Percentiles rank a stretch among this genome's conserved stretches.
phyloP scores from a whole-genome alignment of 139 green algal species.

The Coelastrella sp. region DNA sequence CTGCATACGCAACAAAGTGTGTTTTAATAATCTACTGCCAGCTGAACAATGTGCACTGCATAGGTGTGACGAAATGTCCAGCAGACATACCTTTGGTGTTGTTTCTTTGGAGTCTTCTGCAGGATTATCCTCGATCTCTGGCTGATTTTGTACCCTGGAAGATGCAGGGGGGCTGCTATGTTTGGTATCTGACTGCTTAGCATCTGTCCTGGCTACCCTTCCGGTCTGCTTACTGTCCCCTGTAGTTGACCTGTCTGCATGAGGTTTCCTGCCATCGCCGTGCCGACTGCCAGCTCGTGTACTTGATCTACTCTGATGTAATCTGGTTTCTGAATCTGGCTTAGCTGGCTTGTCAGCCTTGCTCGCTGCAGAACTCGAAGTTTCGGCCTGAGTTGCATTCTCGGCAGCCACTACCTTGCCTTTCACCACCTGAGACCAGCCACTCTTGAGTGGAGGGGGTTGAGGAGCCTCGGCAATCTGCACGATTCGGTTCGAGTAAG shows the following conservation, averaged over 20 bases:
- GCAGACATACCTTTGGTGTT: neutral
- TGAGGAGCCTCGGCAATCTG: slow-evolving; percentile 8
- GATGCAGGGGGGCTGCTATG: neutral
- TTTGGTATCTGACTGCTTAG: neutral
- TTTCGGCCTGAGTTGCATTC: neutral
- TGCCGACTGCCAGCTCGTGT: neutral
- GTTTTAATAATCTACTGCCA: neutral
- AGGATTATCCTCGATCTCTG: neutral
- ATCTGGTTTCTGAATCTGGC: neutral
- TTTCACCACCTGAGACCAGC: slow-evolving; percentile 45
- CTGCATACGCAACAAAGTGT: neutral
- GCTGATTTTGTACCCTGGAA: neutral
- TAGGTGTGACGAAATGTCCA: no score
- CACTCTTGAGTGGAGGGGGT: slow-evolving; percentile 29
- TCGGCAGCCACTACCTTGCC: slow-evolving; percentile 23
- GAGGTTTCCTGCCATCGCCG: neutral
- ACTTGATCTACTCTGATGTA: neutral
- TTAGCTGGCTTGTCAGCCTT: neutral
- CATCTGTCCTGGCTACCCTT: neutral
- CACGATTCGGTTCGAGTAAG: neutral
- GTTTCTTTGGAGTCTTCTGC: neutral
- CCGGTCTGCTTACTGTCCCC: neutral
- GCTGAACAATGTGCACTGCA: no score
- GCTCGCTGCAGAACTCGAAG: neutral
- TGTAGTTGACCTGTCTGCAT: neutral